phyloP scores from a whole-genome alignment of 2,329 filamentous ascomycete genomes.

The Hymenoscyphus linearis region DNA sequence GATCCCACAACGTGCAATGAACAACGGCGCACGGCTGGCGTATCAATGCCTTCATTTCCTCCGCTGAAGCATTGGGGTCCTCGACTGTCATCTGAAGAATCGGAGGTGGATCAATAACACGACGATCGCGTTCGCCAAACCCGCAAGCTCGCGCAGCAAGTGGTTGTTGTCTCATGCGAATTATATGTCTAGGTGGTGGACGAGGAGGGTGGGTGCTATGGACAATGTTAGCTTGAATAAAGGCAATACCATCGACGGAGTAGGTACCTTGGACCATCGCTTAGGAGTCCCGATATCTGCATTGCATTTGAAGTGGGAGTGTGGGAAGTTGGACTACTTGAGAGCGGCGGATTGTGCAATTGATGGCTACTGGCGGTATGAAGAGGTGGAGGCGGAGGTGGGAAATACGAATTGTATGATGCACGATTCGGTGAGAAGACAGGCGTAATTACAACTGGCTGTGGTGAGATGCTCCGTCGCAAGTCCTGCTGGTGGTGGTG shows the following conservation, averaged over 20 bases:
- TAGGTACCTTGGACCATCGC: slow-evolving; percentile 16
- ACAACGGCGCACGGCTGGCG: slow-evolving; percentile 65
- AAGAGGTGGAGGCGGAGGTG: neutral
- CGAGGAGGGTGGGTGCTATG: slow-evolving; percentile 12
- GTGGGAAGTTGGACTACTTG: slow-evolving; percentile 7
- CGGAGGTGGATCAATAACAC: slow-evolving; percentile 78
- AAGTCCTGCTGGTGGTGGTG: slow-evolving; percentile 20
- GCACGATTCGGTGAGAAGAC: neutral
- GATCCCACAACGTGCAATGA: slow-evolving; percentile 72
- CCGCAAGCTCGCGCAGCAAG: slow-evolving; percentile 74
- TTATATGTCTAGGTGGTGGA: slow-evolving; percentile 16
- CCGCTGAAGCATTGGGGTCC: slow-evolving; percentile 47
- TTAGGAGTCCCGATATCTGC: slow-evolving; percentile 24
- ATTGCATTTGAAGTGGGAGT: slow-evolving; percentile 16
- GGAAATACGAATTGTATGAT: neutral
- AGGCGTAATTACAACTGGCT: slow-evolving; percentile 9
- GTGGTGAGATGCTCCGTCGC: slow-evolving; percentile 14
- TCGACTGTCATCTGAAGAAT: slow-evolving; percentile 70
- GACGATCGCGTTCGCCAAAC: slow-evolving; percentile 74
- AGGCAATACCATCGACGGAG: neutral
- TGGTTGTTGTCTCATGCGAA: slow-evolving; percentile 71
- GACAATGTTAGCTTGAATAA: slow-evolving; percentile 10
- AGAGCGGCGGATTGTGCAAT: neutral
- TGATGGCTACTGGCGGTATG: slow-evolving; percentile 1
- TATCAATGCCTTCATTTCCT: slow-evolving; percentile 47